These are phyloP conservation scores for Cucurbita argyrosperma DNA, from an alignment of 306 rosid genomes.

Conservation along the genomic window DNA sequence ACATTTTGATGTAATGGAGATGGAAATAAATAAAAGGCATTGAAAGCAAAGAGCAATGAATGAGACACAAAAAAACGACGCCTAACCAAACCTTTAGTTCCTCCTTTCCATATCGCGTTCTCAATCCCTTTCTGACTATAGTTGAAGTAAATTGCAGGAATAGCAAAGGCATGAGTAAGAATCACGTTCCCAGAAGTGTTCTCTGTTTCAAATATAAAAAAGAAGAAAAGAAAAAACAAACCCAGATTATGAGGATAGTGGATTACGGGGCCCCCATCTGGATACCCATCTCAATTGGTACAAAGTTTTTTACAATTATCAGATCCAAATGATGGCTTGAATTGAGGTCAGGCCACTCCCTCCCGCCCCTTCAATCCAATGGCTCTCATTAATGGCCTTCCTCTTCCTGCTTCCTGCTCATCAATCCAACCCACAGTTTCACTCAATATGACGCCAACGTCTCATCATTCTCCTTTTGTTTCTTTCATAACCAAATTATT, in stretches of 20 bases:
- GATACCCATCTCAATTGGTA: background rate
- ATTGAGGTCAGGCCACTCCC: too few relatives aligned
- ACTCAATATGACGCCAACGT: background rate
- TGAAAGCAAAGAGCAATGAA: background rate
- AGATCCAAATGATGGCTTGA: too few relatives aligned
- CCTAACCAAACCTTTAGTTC: background rate
- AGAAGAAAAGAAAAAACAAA: too few relatives aligned
- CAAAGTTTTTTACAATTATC: too few relatives aligned
- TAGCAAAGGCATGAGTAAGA: background rate
- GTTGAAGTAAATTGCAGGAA: background rate
- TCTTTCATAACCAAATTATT: slow-evolving; percentile 8
- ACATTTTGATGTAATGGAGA: too few relatives aligned
- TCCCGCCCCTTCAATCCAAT: background rate
- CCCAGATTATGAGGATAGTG: background rate
- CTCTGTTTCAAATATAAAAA: too few relatives aligned
- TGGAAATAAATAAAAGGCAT: too few relatives aligned
- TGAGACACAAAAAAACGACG: background rate
- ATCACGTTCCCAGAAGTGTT: background rate
- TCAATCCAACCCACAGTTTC: slow-evolving; percentile 1
- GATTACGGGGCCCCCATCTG: background rate
- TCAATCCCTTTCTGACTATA: background rate
- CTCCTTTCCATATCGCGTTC: background rate
- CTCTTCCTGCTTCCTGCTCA: background rate
- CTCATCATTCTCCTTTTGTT: slow-evolving; percentile 1
- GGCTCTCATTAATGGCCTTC: background rate